Percentiles rank a stretch among this genome's conserved stretches.
These are phyloP conservation scores for Roridomyces roridus DNA, from an alignment of 768 basidiomycete species.

Conservation along the genomic window DNA sequence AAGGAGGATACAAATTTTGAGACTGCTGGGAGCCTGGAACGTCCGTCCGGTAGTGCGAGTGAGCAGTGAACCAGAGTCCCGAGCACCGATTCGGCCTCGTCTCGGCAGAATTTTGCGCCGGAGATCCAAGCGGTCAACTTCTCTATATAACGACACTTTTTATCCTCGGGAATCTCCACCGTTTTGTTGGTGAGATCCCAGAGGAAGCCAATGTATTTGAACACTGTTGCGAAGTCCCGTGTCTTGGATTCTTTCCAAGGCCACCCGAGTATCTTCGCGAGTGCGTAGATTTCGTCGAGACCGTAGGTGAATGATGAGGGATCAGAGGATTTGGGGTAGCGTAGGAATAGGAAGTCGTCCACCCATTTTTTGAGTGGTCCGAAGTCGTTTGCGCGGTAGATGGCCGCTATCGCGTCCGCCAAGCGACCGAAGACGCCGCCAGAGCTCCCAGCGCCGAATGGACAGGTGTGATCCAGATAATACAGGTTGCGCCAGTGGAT, in stretches of 20 bases:
- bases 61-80: conserved; percentile 45
- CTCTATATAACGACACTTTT: conserved; percentile 34
- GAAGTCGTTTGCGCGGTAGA: conserved; percentile 25
- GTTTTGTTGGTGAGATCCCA: conserved; percentile 39
- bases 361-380: conserved; percentile 39
- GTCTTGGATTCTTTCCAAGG: conserved; percentile 42
- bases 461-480: conserved; percentile 35
- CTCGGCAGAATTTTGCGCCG: conserved; percentile 9
- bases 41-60: conserved; percentile 36
- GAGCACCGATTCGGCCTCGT: conserved; percentile 32
- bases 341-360: conserved; percentile 40
- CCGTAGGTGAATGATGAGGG: conserved; percentile 18
- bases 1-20: conserved; percentile 35
- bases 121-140: conserved; percentile 29
- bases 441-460: conserved; percentile 35
- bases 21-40: conserved; percentile 35
- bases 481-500: conserved; percentile 28
- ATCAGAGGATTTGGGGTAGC: conserved; percentile 13
- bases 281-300: conserved; percentile 27
- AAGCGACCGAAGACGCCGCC: conserved; percentile 36
- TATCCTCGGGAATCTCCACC: conserved; percentile 37
- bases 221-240: conserved; percentile 29
- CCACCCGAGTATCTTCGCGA: conserved; percentile 34
- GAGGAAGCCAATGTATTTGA: conserved; percentile 44
- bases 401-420: conserved; percentile 35